Conservation (phyloP, 2,329 filamentous ascomycete species). For the Ciborinia camelliae region DNA sequence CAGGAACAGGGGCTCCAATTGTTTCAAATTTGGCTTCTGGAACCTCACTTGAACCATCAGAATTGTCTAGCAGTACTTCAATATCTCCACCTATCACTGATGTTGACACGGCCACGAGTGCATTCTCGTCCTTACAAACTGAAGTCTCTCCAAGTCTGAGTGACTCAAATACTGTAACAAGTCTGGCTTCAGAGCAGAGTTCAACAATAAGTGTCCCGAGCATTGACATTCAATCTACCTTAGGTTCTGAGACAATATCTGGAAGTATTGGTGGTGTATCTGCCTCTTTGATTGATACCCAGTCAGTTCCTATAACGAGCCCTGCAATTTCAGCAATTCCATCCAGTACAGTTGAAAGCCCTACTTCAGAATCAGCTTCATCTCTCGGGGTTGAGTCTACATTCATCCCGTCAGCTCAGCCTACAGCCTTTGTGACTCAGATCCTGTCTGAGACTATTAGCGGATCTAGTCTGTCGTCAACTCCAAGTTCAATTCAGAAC, state of each 20-base stretch:
- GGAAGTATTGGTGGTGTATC: neutral
- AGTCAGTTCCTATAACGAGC: neutral
- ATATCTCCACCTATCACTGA: neutral
- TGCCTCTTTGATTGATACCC: neutral
- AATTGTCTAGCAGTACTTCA: neutral
- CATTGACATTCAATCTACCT: neutral
- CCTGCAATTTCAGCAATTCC: neutral
- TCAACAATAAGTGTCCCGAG: neutral
- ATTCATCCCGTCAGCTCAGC: neutral
- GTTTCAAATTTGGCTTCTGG: neutral
- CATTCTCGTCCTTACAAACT: neutral
- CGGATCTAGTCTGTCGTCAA: neutral
- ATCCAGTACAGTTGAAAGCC: neutral
- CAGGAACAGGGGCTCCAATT: neutral
- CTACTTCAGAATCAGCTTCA: neutral
- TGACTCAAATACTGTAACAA: neutral
- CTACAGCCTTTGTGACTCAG: neutral
- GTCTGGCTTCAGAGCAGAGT: neutral
- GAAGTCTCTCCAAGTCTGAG: neutral
- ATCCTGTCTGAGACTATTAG: neutral
- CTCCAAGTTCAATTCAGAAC: neutral
- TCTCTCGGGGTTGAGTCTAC: too few relatives aligned
- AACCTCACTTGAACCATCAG: neutral
- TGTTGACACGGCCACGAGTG: neutral
- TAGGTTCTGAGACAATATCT: neutral